phyloP scores from a whole-genome alignment of 164 flowering plant genomes.

The Dillenia suffruticosa region DNA sequence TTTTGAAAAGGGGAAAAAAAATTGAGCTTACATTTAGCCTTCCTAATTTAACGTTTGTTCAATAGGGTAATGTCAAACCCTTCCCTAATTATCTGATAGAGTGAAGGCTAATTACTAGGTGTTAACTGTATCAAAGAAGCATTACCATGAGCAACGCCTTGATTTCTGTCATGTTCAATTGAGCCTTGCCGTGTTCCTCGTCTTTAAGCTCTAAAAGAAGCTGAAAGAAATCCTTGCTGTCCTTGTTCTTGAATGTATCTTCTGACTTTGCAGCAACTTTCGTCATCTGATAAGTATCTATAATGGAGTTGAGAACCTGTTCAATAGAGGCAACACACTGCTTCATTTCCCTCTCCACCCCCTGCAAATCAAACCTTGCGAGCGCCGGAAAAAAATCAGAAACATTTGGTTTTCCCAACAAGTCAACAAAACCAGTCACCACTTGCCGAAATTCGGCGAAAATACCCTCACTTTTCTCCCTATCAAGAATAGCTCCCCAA shows the following conservation, averaged over 20 bases:
- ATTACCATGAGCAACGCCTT: constrained; percentile 31
- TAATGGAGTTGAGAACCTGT: constrained; percentile 7
- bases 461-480: not conserved
- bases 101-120: too few relatives aligned
- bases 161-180: constrained; percentile 13
- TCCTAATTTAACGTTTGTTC: too few relatives aligned
- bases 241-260: not conserved
- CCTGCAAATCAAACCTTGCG: constrained; percentile 26
- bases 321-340: constrained; percentile 1
- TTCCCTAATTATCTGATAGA: too few relatives aligned
- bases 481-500: constrained; percentile 21
- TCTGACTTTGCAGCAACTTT: not conserved
- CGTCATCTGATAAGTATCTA: constrained; percentile 7
- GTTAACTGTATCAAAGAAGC: not conserved
- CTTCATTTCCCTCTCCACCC: constrained; percentile 14
- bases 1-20: too few relatives aligned
- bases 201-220: constrained; percentile 19
- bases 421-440: too few relatives aligned
- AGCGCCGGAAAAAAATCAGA: constrained; percentile 26
- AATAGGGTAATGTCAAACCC: too few relatives aligned
- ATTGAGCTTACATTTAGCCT: too few relatives aligned
- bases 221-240: constrained; percentile 24
- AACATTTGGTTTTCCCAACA: constrained; percentile 16
- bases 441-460: too few relatives aligned
- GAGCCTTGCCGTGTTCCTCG: constrained; percentile 2